A percentile compares a stretch with the other conserved stretches of the same genome.
Evolutionary conservation across 208 protist species (phyloP).

Genomic region (Trypanosoma melophagium): DNA sequence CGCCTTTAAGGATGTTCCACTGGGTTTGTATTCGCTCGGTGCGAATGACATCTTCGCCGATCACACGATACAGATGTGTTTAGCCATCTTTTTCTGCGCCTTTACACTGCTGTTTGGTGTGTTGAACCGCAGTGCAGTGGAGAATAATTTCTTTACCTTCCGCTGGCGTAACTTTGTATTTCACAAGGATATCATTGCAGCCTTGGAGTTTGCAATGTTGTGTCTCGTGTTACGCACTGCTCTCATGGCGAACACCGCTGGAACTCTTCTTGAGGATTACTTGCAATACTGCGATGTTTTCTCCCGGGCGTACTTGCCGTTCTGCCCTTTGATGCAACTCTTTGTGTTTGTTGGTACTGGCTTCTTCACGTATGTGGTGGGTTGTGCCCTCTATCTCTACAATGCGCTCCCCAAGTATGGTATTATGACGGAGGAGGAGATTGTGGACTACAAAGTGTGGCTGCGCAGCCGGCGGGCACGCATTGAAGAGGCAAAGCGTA

Average conservation of each 20-base stretch:
- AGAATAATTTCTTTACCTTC: conserved; percentile 58
- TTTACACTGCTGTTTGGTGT: conserved; percentile 45
- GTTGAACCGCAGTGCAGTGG: conserved; percentile 56
- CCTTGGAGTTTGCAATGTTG: conserved; percentile 59
- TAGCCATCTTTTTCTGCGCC: conserved; percentile 59
- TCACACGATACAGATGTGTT: conserved; percentile 60
- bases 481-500: conserved; percentile 42
- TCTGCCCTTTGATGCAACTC: conserved; percentile 35
- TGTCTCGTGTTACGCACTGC: conserved; percentile 49
- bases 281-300: conserved; percentile 49
- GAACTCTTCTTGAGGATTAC: conserved; percentile 52
- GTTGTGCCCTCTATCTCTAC: conserved; percentile 55
- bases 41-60: conserved; percentile 77
- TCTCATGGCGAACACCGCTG: conserved; percentile 33
- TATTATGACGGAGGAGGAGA: conserved; percentile 68
- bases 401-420: conserved; percentile 78
- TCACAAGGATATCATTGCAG: conserved; percentile 74
- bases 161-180: conserved; percentile 72
- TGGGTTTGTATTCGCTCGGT: conserved; percentile 35
- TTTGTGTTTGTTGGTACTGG: conserved; percentile 61
- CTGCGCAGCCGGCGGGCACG: conserved; percentile 40
- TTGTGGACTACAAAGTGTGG: conserved; percentile 77
- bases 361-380: conserved; percentile 53
- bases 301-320: conserved; percentile 50
- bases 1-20: conserved; percentile 48